Base-by-base conservation (phyloP, 768 basidiomycete species). In the Gymnopilus junonius region DNA sequence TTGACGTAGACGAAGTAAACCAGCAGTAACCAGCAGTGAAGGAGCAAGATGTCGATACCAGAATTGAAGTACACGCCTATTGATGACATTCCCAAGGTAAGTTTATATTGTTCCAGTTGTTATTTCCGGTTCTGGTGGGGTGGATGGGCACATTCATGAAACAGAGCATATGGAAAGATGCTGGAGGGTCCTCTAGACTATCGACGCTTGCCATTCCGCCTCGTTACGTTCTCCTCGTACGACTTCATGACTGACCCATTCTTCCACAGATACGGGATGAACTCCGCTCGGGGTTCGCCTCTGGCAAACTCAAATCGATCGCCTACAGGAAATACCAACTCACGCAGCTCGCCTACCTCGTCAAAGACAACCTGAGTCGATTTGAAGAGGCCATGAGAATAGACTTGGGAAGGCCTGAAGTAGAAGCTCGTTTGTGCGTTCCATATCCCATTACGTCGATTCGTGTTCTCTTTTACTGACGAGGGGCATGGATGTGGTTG, bases 291-390 rank as follows among this genome's bases (percentile, higher is more conserved):
- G 84, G 83, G 5, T 94, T 93, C 74, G 76, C 75, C 27, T 75
- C 85, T 1, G 90, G 91, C 15, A 92, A 88, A 71, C 83, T 86
- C 40, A 87, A 78, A 69, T 75, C 85, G 20, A 79, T 94, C 60
- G 81, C 81, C 15, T 92, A 82, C 69, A 82, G 94, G 69, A 93
- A 88, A 74, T 82, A 86, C 45, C 92, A 94, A 76, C 80, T 95
- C 25, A 81, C 88, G 20, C 85, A 89, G 69, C 82, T 95, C 14
- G 87, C 82, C 8, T 91, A 92, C 71, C 76, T 92, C 67, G 29
- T 93, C 68, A 81, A 91, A 72, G 93, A 95, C 74, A 93, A 95
- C 70, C 68, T 76, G 21, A 75, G 83, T 37, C 83, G 77, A 15
- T 84, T 94, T 68, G 80, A 85, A 42, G 80, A 85, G 25, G 81